Conservation (phyloP, 371 early-diverging fungal species). For the Mucor racemosus region DNA sequence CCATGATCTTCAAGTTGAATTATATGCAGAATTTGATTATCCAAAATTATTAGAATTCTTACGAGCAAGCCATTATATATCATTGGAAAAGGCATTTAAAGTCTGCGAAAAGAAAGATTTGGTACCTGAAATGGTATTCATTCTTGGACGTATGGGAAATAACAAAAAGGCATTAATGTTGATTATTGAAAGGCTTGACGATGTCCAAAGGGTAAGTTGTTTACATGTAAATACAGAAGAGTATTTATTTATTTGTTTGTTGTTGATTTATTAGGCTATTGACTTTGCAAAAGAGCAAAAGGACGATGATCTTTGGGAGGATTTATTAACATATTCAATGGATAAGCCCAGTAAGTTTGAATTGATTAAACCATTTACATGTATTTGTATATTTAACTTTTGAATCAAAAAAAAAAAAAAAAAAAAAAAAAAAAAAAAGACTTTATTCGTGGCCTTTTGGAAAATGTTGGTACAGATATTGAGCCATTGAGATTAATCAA, state of each 20-base stretch:
- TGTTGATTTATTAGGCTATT: conserved; percentile 71
- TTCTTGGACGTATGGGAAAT: conserved; percentile 97
- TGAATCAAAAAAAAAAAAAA: too few relatives aligned
- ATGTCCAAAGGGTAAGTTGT: conserved; percentile 78
- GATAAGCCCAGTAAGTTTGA: conserved; percentile 79
- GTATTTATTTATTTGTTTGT: neutral
- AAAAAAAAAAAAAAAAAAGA: too few relatives aligned
- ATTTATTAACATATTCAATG: conserved; percentile 84
- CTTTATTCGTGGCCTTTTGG: conserved; percentile 89
- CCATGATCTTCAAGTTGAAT: conserved; percentile 85
- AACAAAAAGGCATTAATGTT: conserved; percentile 89
- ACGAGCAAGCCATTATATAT: conserved; percentile 75
- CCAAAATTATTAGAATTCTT: conserved; percentile 82
- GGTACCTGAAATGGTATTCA: conserved; percentile 94
- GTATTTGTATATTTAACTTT: too few relatives aligned
- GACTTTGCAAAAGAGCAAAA: conserved; percentile 97
- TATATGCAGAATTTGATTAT: conserved; percentile 92
- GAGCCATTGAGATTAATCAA: conserved; percentile 82
- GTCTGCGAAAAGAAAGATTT: conserved; percentile 85
- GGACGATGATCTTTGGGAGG: conserved; percentile 95
- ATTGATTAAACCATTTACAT: neutral
- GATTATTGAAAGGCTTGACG: conserved; percentile 86
- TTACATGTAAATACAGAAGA: neutral
- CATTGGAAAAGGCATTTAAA: conserved; percentile 82
- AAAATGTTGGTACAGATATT: conserved; percentile 85